Base-by-base conservation (phyloP, 495 filamentous ascomycete genomes). In the Penicillium nucicola region DNA sequence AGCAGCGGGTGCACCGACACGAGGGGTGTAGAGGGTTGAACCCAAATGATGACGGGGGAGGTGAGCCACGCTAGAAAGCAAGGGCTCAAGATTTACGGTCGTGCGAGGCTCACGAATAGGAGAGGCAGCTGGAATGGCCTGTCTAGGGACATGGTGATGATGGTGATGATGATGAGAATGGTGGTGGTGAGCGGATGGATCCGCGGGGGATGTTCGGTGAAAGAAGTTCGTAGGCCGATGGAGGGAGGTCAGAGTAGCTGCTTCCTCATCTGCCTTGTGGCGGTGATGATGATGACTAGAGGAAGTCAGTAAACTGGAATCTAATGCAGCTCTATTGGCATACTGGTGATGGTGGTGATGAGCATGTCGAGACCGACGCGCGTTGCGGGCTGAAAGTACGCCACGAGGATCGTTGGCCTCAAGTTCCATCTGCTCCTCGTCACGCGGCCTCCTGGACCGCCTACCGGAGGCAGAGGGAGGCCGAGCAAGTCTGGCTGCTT, bases 31-130 rank as follows among this genome's bases (percentile, higher is more conserved):
- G 54, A 72, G 75, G 54, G 77, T 84, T 57, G 70, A 95, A 57
- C 91, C 91, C 10, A 97, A 80, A 57, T 97, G 90, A n/a, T 78
- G 76, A 3, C 91, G 87, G 4, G 87, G 85, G 8, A 83, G 77
- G 43, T 87, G 68, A 1, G 83, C 77, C 10, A 92, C 82, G 30
- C 77, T 83, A 5, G 89, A 79, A 20, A 95, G 58, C 1, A 95
- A 76, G 0, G 78, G 76, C 53, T 88, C 77, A 3, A 84, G 84
- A 11, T 79, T 82, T 42, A 91, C 79, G 13, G 75, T 77, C 5
- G 74, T 79, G 36, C 79, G 83, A 38, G 81, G 81, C 52, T 88
- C 83, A 7, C 82, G 83, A n/a, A 75, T 56, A 60, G 77, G 72
- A 14, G 75, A 60, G 14, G 70, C 48, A 1, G 75, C 58, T 6